A percentile compares a stretch with the other conserved stretches of the same genome.
Evolutionary conservation across 2,329 filamentous ascomycete species (phyloP).

Genomic region (Diaporthe nobilis): DNA sequence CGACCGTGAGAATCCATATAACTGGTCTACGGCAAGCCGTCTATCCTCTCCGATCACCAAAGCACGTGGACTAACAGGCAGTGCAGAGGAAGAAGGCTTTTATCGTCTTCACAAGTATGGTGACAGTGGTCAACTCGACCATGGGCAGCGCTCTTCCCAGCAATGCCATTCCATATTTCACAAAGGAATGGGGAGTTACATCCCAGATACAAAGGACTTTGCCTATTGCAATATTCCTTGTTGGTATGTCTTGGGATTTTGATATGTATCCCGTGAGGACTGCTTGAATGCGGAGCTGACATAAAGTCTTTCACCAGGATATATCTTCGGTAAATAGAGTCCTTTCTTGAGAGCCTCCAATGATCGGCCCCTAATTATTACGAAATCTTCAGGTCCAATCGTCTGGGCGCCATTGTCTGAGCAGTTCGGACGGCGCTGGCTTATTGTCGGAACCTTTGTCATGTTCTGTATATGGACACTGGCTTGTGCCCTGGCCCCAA

Average conservation of each 20-base stretch:
- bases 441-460: slow-evolving; percentile 61
- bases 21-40: slow-evolving; percentile 59
- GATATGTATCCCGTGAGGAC: not conserved
- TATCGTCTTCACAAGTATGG: slow-evolving; percentile 68
- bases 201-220: slow-evolving; percentile 62
- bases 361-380: not conserved
- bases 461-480: slow-evolving; percentile 67
- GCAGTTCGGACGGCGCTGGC: slow-evolving; percentile 69
- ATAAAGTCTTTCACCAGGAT: slow-evolving; percentile 53
- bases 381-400: slow-evolving; percentile 58
- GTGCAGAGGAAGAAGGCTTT: slow-evolving; percentile 66
- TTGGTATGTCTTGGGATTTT: slow-evolving; percentile 54
- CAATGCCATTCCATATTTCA: slow-evolving; percentile 72
- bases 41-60: not conserved
- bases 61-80: slow-evolving; percentile 33
- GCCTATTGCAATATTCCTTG: slow-evolving; percentile 74
- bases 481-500: slow-evolving; percentile 68
- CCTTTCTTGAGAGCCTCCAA: slow-evolving; percentile 33
- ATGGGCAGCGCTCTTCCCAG: slow-evolving; percentile 76
- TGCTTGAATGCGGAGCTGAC: not conserved
- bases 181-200: slow-evolving; percentile 69
- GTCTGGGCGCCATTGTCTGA: slow-evolving; percentile 77
- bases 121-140: slow-evolving; percentile 76
- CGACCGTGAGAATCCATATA: slow-evolving; percentile 68
- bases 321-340: slow-evolving; percentile 65